phyloP scores from a whole-genome alignment of 345 rosid species.

The Melaleuca alternifolia region DNA sequence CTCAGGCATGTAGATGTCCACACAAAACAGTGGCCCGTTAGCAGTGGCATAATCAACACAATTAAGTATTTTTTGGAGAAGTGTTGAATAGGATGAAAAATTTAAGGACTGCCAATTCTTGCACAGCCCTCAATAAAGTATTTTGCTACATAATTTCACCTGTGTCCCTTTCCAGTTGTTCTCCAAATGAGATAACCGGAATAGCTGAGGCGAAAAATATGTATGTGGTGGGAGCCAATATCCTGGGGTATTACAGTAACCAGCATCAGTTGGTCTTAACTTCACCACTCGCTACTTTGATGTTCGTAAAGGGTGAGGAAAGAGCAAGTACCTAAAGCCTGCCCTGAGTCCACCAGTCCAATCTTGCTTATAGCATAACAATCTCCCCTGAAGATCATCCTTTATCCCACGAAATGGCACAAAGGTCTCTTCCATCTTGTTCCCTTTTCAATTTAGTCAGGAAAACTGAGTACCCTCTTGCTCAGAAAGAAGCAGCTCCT shows the following conservation, averaged over 20 bases:
- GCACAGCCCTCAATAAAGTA: background rate
- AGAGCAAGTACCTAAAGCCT: conserved; percentile 52
- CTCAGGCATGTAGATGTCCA: background rate
- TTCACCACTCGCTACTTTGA: background rate
- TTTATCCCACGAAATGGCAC: conserved; percentile 81
- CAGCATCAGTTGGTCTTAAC: background rate
- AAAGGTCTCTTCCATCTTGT: conserved; percentile 69
- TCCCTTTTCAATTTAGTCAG: background rate
- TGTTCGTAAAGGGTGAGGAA: background rate
- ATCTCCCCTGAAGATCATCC: conserved; percentile 68
- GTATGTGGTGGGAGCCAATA: conserved; percentile 92
- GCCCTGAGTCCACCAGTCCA: conserved; percentile 80
- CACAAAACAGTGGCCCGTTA: background rate
- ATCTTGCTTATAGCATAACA: conserved; percentile 83
- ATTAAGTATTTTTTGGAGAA: background rate
- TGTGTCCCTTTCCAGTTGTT: conserved; percentile 80
- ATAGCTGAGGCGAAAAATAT: conserved; percentile 95
- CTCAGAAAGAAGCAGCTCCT: background rate
- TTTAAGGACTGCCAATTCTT: background rate
- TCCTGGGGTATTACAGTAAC: conserved; percentile 24
- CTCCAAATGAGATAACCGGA: conserved; percentile 92
- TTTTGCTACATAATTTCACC: conserved; percentile 22
- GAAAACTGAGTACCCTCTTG: background rate
- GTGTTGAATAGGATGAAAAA: background rate
- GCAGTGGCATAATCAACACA: background rate